Conservation (phyloP, 2,329 filamentous ascomycete genomes). For the Cercospora beticola region DNA sequence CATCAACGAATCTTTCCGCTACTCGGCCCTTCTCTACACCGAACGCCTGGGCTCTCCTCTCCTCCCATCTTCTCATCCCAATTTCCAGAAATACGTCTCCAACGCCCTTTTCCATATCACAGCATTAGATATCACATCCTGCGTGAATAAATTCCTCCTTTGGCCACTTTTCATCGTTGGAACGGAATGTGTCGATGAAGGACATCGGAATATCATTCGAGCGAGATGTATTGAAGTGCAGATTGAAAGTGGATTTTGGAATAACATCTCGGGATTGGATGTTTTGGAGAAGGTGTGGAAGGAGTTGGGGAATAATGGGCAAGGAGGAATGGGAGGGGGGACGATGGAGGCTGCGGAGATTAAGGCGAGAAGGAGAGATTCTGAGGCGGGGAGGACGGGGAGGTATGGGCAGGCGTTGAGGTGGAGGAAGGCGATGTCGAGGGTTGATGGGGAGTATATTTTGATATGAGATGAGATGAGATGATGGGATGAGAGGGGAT, state of each 20-base stretch:
- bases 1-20: constrained; percentile 86
- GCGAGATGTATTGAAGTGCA: constrained; percentile 82
- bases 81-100: constrained; percentile 79
- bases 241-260: constrained; percentile 86
- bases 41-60: constrained; percentile 80
- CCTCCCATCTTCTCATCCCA: constrained; percentile 68
- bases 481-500: background rate
- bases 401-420: constrained; percentile 45
- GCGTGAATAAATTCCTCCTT: constrained; percentile 81
- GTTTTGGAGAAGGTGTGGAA: constrained; percentile 82
- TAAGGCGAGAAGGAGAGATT: constrained; percentile 32
- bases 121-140: constrained; percentile 68
- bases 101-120: constrained; percentile 82
- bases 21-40: constrained; percentile 83
- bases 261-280: constrained; percentile 83
- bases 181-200: constrained; percentile 80
- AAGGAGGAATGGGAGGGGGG: constrained; percentile 7
- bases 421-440: constrained; percentile 54
- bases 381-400: constrained; percentile 27
- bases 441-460: constrained; percentile 54
- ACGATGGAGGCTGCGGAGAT: constrained; percentile 30
- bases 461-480: constrained; percentile 47
- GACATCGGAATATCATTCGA: constrained; percentile 76
- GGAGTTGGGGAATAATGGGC: constrained; percentile 31
- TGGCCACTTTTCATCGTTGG: constrained; percentile 92